These are phyloP conservation scores for Naganishia sp. DNA, from an alignment of 1,284 basidiomycete species.

Conservation along the genomic window DNA sequence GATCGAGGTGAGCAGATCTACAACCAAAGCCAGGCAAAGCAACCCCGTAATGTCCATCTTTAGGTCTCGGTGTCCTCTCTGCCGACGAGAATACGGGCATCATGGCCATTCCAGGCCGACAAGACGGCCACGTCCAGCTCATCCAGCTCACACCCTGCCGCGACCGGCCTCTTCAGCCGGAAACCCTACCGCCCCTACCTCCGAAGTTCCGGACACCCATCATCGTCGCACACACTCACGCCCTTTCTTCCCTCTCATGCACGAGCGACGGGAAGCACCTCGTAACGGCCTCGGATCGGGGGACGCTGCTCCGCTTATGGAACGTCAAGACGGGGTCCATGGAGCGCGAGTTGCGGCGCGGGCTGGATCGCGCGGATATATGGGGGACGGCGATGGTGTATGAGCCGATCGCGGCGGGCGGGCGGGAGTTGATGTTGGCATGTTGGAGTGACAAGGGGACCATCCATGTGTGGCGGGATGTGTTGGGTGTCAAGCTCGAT, in stretches of 20 bases:
- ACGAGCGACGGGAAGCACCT: conserved; percentile 76
- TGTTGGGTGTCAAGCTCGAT: conserved; percentile 35
- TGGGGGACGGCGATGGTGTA: conserved; percentile 67
- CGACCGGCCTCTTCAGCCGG: conserved; percentile 6
- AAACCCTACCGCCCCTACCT: conserved; percentile 24
- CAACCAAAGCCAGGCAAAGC: conserved; percentile 11
- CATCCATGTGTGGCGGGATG: conserved; percentile 73
- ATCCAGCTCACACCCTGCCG: conserved; percentile 79
- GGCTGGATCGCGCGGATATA: conserved; percentile 86
- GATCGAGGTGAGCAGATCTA: conserved; percentile 64
- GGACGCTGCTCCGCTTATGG: conserved; percentile 88
- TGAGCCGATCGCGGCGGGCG: conserved; percentile 64
- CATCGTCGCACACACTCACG: conserved; percentile 79
- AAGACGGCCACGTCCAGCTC: conserved; percentile 87
- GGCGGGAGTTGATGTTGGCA: conserved; percentile 63
- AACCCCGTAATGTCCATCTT: conserved; percentile 23
- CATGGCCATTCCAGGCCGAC: conserved; percentile 81
- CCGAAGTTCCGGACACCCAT: conserved; percentile 60
- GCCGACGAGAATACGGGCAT: conserved; percentile 75
- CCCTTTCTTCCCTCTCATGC: conserved; percentile 74
- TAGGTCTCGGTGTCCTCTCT: conserved; percentile 80
- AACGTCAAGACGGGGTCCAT: conserved; percentile 74
- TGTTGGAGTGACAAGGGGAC: conserved; percentile 98
- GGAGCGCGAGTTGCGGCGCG: conserved; percentile 78
- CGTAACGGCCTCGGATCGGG: conserved; percentile 79